Evolutionary conservation across 2,329 filamentous ascomycete species (phyloP), one percentile per base, ranked within the genome.

Genomic region (Rasamsonia emersonii): DNA sequence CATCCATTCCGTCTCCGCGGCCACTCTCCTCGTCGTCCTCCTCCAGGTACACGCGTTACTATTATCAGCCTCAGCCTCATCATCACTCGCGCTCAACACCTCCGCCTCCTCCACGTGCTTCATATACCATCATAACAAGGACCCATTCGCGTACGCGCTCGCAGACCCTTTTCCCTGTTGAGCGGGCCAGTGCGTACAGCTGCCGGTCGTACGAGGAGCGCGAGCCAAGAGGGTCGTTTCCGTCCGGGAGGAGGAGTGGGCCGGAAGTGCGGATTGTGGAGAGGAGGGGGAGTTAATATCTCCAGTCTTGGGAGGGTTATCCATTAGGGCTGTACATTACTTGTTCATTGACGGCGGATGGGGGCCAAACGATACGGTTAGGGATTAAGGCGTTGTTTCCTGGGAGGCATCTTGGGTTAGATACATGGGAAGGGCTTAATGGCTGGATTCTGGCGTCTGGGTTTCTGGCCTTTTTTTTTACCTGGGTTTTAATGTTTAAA

Each of bases 41-140:
- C 16, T 17, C 17, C 20, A 13, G 6, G 9, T 9, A 17, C 11
- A 23, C 30, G 9, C 20, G 8, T 16, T 25, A 13, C 24, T 27
- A 5, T 16, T 24, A 8, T 33, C 35, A 4, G 9, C 30, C 13
- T 15, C 18, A 15, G 9, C 14, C 17, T 19, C 23, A 5, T 23
- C 34, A 21, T n/a, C 4, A 31, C 18, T 17, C 17, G 17, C 30
- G 15, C 18, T 27, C 30, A 18, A 10, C 24, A 19, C 19, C 30
- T 21, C 30, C 33, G 13, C 30, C 37, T 15, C 30, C 32, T 7
- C 23, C 30, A n/a, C 23, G 16, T 14, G 15, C 30, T 5, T 33
- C 30, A 9, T 39, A 36, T 20, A 36, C 33, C 3, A 39, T 33
- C 18, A 30, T 37, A 19, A 39, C 34, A 11, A 32, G 33, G 15